Evolutionary conservation across 179 eudicot species (phyloP).

Genomic region (Pouteria campechiana): DNA sequence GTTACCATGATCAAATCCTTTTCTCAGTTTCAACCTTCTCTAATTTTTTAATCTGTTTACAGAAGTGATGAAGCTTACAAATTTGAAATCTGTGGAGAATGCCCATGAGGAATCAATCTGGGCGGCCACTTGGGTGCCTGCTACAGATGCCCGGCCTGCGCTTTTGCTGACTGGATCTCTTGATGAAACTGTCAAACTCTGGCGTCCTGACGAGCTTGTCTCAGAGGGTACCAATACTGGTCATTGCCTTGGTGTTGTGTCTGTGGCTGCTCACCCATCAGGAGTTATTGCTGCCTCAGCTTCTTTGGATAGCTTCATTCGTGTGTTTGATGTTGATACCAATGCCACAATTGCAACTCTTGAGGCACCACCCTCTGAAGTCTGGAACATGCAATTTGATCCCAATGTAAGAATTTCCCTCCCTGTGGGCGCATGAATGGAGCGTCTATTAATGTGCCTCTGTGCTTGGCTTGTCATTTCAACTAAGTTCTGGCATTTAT

Average conservation of each 20-base stretch:
- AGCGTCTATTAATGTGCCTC: too few species aligned
- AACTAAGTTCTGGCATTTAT: too few species aligned
- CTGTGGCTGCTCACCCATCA: slow-evolving; percentile 85
- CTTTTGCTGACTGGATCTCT: slow-evolving; percentile 83
- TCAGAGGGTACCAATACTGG: slow-evolving; percentile 55
- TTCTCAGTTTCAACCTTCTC: too few species aligned
- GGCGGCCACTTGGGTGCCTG: slow-evolving; percentile 80
- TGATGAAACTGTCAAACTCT: slow-evolving; percentile 75
- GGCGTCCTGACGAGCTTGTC: slow-evolving; percentile 56
- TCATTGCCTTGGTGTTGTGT: slow-evolving; percentile 84
- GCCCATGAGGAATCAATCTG: slow-evolving; percentile 84
- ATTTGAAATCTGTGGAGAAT: slow-evolving; percentile 44
- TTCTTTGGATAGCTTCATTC: slow-evolving; percentile 72
- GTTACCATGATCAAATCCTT: too few species aligned
- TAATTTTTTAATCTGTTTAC: too few species aligned
- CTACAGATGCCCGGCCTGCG: slow-evolving; percentile 31
- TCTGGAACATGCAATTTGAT: slow-evolving; percentile 82
- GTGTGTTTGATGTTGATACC: slow-evolving; percentile 76
- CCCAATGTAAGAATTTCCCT: slow-evolving; percentile 69
- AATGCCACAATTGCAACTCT: slow-evolving; percentile 77
- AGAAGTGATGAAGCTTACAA: slow-evolving; percentile 59
- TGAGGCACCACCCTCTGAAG: slow-evolving; percentile 83
- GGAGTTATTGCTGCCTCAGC: slow-evolving; percentile 89
- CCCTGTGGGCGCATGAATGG: too few species aligned
- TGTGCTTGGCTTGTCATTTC: too few species aligned